Evolutionary conservation across 306 rosid genomes (phyloP), one percentile per base, ranked within the genome.

Genomic region (Canavalia ensiformis): DNA sequence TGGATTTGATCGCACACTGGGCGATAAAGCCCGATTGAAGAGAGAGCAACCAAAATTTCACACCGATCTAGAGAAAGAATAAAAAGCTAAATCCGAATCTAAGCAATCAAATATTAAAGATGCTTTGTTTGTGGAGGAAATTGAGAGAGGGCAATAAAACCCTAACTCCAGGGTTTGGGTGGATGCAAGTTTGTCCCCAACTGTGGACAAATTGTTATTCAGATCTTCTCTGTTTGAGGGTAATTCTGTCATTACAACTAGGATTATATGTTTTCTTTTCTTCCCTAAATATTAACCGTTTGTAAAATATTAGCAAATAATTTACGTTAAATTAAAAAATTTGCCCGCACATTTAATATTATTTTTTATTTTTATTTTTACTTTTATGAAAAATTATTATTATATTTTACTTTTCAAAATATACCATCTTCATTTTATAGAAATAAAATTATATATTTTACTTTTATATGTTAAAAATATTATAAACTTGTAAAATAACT

Each of bases 1-100:
- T 94, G 94, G 98, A 93, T 89, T 87, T 89, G 84, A 86, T 33
- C 65, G 59, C 77, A 35, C 75, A 76, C 75, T 70, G 94, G 99
- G 94, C 97, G 86, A 85, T 76, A 51, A 85, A 90, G 93, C 95
- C 98, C 97, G 69, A 72, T 65, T 46, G 72, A 71, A 84, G 52
- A 81, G 68, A 83, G 68, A 77, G 80, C 72, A 66, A 72, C 56
- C 30, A 64, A 74, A 82, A 62, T 34, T 45, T 45, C 82, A 78
- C 49, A 45, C 75, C 54, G 44, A 82, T 77, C 68, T 79, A 60
- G 2, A 78, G 64, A 46, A 63, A 56, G 45, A 50, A 69, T 12
- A 29, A 47, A 68, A 68, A 28, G 37, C 3, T n/a, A 50, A 81
- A 69, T 39, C 70, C 4, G 47, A 76, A 68, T 2, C 30, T 1